phyloP scores from a whole-genome alignment of 768 basidiomycete genomes.

The Inosperma sp. region DNA sequence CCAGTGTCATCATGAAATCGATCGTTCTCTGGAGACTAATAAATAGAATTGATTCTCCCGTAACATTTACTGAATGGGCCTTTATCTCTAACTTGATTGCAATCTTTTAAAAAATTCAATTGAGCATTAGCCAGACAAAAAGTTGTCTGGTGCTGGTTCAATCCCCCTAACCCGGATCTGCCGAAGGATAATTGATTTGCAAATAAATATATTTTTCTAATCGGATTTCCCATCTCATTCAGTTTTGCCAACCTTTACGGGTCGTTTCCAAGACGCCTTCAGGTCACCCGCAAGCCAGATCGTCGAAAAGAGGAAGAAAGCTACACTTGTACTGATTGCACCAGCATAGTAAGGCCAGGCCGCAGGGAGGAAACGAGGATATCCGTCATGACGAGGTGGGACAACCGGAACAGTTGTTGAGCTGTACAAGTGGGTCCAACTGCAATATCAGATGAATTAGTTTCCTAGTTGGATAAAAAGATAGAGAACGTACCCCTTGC shows the following conservation, averaged over 20 bases:
- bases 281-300: conserved; percentile 85
- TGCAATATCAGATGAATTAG: conserved; percentile 25
- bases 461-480: conserved; percentile 6
- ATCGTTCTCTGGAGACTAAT: background rate
- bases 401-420: conserved; percentile 81
- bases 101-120: too few species aligned
- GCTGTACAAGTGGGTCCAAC: conserved; percentile 70
- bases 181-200: too few species aligned
- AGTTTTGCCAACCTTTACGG: conserved; percentile 36
- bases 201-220: background rate
- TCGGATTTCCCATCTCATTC: conserved; percentile 33
- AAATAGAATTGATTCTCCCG: too few species aligned
- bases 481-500: conserved; percentile 63
- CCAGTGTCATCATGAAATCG: background rate
- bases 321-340: conserved; percentile 82
- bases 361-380: conserved; percentile 90
- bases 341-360: conserved; percentile 96
- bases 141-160: too few species aligned
- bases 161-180: too few species aligned
- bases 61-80: too few species aligned
- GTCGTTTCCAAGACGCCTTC: conserved; percentile 50
- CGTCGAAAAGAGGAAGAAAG: conserved; percentile 80
- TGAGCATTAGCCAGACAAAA: too few species aligned
- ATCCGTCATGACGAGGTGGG: conserved; percentile 91
- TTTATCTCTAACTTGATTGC: too few species aligned